Conservation (phyloP, 768 basidiomycete species). For the Lactarius sanguifluus region DNA sequence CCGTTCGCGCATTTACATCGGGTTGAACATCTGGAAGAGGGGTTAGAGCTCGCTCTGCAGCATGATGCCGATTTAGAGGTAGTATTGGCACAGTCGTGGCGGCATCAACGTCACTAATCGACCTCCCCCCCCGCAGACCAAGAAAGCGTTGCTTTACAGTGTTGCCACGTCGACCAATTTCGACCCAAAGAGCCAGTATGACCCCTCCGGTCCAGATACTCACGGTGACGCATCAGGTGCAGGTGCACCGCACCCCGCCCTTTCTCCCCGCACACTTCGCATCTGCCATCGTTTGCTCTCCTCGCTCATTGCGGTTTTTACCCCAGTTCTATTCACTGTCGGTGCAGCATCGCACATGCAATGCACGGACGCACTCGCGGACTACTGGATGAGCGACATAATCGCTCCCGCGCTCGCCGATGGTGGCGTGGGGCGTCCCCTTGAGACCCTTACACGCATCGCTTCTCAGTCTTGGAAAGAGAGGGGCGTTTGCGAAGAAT, state of each 20-base stretch:
- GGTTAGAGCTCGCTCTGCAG: constrained; percentile 49
- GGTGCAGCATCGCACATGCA: constrained; percentile 68
- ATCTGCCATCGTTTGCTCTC: constrained; percentile 35
- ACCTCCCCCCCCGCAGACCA: constrained; percentile 41
- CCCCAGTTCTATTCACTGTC: constrained; percentile 70
- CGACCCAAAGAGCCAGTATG: constrained; percentile 40
- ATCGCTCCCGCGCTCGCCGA: constrained; percentile 61
- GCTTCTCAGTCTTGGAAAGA: constrained; percentile 55
- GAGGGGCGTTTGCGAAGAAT: constrained; percentile 58
- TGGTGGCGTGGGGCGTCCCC: constrained; percentile 65
- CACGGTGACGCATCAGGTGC: constrained; percentile 21
- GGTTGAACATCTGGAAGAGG: constrained; percentile 46
- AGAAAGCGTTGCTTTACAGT: constrained; percentile 64
- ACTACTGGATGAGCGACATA: constrained; percentile 70
- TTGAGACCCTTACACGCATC: constrained; percentile 66
- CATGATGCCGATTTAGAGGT: constrained; percentile 53
- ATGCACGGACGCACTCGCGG: constrained; percentile 72
- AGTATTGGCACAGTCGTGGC: constrained; percentile 17
- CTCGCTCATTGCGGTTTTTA: constrained; percentile 61
- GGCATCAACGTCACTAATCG: background rate
- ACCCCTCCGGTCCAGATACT: constrained; percentile 21
- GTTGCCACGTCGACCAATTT: constrained; percentile 60
- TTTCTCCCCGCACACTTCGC: constrained; percentile 32
- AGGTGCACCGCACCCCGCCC: constrained; percentile 31
- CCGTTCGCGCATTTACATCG: constrained; percentile 42